Base-by-base conservation (phyloP, 2,329 filamentous ascomycete genomes). In the Onygenales sp. region DNA sequence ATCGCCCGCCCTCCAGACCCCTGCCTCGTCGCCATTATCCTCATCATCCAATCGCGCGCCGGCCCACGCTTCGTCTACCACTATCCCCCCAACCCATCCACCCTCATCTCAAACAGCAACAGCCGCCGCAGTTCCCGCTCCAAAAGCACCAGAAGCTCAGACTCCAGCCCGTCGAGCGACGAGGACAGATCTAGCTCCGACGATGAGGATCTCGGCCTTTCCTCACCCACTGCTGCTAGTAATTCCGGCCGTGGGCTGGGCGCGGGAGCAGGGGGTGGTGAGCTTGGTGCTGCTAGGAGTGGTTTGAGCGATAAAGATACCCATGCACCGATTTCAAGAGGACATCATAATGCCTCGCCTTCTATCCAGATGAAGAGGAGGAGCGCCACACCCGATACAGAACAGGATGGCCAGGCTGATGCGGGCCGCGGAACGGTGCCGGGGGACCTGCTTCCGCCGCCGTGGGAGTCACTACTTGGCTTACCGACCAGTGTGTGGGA, bases 31-130 rank as follows among this genome's bases (percentile, higher is more conserved):
- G 87, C 84, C 42, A 82, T 92, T 54, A 82, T 88, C 50, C 79
- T 92, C 40, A 82, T 90, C 59, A 82, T 88, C 62, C 81, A 86
- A 59, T 87, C 86, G 36, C 83, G 86, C 59, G 86, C 88, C 61
- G 88, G 89, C 13, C 87, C 89, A 32, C 82, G 84, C 58, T 86
- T 93, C 62, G 86, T 93, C 62, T 95, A 91, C 69, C 88, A 95
- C 69, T 93, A 93, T 64, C 89, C 89, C n/a, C 79, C 84, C 61
- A 70, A 74, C 63, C 68, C 76, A 58, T 67, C 64, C 56, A 34
- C 56, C 11, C 11, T 52, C 42, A 37, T 59, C 37, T 11, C 37
- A 43, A 17, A n/a, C 37, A 50, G 33, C 39, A 50, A 50, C 8
- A n/a, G 62, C 27, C 67, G 67, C 31, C 67, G 67, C 57, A 59